These are phyloP conservation scores for Agastache rugosa DNA, from an alignment of 257 asterid genomes.

Conservation along the genomic window DNA sequence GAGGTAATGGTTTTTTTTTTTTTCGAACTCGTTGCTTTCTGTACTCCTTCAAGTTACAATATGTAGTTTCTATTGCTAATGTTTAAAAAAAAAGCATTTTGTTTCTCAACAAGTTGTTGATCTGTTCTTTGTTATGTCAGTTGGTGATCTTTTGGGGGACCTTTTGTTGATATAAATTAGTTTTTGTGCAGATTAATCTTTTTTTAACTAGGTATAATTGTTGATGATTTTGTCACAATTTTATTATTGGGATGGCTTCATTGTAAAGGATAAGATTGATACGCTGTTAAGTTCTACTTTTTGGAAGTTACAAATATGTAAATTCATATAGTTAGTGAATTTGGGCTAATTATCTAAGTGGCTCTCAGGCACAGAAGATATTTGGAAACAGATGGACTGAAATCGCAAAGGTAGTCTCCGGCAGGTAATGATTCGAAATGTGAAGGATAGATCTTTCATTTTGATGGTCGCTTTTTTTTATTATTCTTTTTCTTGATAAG, in stretches of 20 bases:
- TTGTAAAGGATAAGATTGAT: constrained; percentile 18
- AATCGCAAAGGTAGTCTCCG: constrained; percentile 98
- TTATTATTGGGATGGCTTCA: constrained; percentile 10
- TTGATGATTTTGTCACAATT: constrained; percentile 18
- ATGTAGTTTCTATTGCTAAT: constrained; percentile 12
- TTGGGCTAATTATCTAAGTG: constrained; percentile 38
- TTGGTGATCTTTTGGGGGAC: constrained; percentile 11
- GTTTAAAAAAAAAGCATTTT: neutral
- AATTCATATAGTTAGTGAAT: constrained; percentile 19
- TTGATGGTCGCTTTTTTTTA: neutral
- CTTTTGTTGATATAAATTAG: constrained; percentile 16
- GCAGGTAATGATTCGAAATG: constrained; percentile 68
- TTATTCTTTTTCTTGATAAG: neutral
- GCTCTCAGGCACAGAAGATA: constrained; percentile 90
- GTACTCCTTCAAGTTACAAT: constrained; percentile 16
- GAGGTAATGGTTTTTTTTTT: constrained; percentile 55
- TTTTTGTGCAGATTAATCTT: constrained; percentile 8
- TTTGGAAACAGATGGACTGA: constrained; percentile 99
- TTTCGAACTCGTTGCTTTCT: constrained; percentile 16
- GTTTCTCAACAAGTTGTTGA: constrained; percentile 28
- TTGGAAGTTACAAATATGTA: neutral
- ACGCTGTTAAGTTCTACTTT: neutral
- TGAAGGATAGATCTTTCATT: constrained; percentile 20
- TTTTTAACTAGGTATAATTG: constrained; percentile 11
- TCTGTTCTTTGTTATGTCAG: constrained; percentile 3